phyloP scores from a whole-genome alignment of 495 filamentous ascomycete species.

The Melanomma pulvis-pyrius region DNA sequence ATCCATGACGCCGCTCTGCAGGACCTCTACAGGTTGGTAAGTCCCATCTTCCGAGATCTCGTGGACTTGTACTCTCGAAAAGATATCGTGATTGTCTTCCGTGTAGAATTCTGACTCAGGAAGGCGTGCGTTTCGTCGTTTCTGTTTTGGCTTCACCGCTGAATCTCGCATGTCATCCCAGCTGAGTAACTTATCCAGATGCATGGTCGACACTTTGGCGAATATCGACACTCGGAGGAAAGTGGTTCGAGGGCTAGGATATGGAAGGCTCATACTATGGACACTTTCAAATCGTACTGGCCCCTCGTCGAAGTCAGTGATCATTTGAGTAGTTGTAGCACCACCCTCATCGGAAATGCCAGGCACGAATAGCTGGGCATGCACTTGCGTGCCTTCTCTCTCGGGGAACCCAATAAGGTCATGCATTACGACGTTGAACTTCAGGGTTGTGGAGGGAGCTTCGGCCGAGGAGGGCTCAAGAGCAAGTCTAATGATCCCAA shows the following conservation, averaged over 20 bases:
- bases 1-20: conserved; percentile 80
- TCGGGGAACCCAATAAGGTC: conserved; percentile 96
- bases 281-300: conserved; percentile 94
- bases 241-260: conserved; percentile 73
- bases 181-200: conserved; percentile 94
- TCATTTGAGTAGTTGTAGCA: conserved; percentile 91
- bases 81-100: conserved; percentile 91
- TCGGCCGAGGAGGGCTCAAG: conserved; percentile 93
- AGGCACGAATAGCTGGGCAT: conserved; percentile 93
- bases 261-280: conserved; percentile 97
- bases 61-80: conserved; percentile 81
- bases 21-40: conserved; percentile 89
- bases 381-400: conserved; percentile 91
- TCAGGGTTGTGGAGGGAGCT: conserved; percentile 87
- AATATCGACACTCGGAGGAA: conserved; percentile 90
- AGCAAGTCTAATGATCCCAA: conserved; percentile 87
- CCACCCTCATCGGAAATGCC: conserved; percentile 91
- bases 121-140: conserved; percentile 65
- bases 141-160: conserved; percentile 60
- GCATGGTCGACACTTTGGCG: conserved; percentile 87
- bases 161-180: conserved; percentile 98
- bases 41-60: conserved; percentile 89
- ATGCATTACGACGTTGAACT: conserved; percentile 99
- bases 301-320: conserved; percentile 92
- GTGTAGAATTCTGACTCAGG: conserved; percentile 89